Percentiles rank a stretch among this genome's conserved stretches.
These are phyloP conservation scores for Rhynchospora tenuis DNA, from an alignment of 176 grass and related monocot genomes.

Conservation along the genomic window DNA sequence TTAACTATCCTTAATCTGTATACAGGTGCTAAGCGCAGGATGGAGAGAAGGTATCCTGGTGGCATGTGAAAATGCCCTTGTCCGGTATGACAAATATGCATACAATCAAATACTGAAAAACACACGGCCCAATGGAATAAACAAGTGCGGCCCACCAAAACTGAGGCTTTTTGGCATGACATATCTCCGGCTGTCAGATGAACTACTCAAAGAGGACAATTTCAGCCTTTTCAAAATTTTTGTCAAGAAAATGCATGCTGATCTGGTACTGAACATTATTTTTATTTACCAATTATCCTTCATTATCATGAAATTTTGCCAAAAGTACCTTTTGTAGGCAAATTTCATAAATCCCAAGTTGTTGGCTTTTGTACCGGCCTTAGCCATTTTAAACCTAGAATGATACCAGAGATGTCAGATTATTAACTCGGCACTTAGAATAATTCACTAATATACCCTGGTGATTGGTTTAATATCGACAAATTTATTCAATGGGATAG, in stretches of 20 bases:
- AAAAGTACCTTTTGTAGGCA: no score
- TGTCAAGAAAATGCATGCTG: constrained; percentile 88
- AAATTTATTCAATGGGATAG: neutral
- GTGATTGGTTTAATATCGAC: neutral
- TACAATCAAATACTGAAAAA: constrained; percentile 89
- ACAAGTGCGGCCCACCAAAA: constrained; percentile 38
- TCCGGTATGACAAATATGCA: constrained; percentile 56
- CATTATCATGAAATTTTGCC: neutral
- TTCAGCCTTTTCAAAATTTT: constrained; percentile 71
- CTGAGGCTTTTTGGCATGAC: constrained; percentile 66
- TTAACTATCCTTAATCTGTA: neutral
- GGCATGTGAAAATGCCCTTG: constrained; percentile 67
- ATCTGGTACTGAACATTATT: constrained; percentile 38
- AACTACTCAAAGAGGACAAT: constrained; percentile 52
- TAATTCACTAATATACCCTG: neutral
- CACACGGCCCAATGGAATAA: constrained; percentile 58
- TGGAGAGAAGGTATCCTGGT: constrained; percentile 79
- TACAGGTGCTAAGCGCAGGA: constrained; percentile 67
- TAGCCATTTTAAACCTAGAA: no score
- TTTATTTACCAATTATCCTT: neutral
- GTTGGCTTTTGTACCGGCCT: no score
- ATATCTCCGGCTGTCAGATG: constrained; percentile 66
- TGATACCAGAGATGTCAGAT: neutral
- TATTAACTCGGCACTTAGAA: neutral
- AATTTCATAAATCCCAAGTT: no score